Evolutionary conservation across 1,284 basidiomycete species (phyloP).

Genomic region (Apiotrichum siamense): DNA sequence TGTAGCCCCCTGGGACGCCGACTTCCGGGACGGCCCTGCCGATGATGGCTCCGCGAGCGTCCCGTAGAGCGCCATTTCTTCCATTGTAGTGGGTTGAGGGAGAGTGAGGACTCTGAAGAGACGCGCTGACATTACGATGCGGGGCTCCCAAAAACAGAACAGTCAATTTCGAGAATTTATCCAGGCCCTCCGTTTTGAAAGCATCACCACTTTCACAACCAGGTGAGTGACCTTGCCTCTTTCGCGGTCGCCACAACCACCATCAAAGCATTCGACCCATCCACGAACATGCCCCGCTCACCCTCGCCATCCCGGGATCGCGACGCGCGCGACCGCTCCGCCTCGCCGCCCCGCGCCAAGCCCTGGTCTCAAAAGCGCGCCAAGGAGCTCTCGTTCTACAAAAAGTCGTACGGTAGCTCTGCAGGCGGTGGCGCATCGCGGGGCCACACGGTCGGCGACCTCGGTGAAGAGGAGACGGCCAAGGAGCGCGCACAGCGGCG

Average conservation of each 20-base stretch:
- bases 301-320: slow-evolving; percentile 18
- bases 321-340: slow-evolving; percentile 4
- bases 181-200: too few relatives aligned
- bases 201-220: neutral
- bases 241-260: neutral
- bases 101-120: too few relatives aligned
- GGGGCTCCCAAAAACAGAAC: too few relatives aligned
- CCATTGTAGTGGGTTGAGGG: neutral
- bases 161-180: too few relatives aligned
- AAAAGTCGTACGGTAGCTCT: slow-evolving; percentile 24
- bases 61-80: neutral
- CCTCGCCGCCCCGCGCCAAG: slow-evolving; percentile 7
- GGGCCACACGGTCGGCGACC: neutral
- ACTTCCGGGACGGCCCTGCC: too few relatives aligned
- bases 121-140: neutral
- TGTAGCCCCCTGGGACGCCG: too few relatives aligned
- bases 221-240: neutral
- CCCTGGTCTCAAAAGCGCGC: slow-evolving; percentile 22
- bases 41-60: neutral
- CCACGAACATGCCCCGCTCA: slow-evolving; percentile 34
- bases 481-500: slow-evolving; percentile 36
- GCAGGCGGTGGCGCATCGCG: slow-evolving; percentile 4
- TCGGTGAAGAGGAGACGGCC: slow-evolving; percentile 25
- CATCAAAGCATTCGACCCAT: neutral
- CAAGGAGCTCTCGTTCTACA: slow-evolving; percentile 49